Base-by-base conservation (phyloP, 1,284 basidiomycete genomes). In the Ustanciosporium gigantosporum region DNA sequence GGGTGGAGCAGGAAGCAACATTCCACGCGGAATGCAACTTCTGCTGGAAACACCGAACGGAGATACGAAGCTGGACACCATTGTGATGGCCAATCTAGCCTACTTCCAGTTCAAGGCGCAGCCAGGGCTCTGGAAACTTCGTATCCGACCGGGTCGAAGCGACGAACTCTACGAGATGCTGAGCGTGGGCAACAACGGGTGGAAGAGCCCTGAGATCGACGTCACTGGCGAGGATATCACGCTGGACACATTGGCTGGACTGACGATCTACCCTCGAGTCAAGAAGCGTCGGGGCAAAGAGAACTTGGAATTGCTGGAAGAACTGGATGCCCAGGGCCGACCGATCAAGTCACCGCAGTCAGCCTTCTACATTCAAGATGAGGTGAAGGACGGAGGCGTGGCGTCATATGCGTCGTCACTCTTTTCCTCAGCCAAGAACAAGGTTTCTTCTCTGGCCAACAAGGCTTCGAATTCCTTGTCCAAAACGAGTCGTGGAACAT, bases 71-170 rank as follows among this genome's bases (percentile, higher is more conserved):
- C 47, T 74, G 27, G 74, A 77, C 25, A 80, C 79, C 25, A 80
- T 80, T 57, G 88, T 97, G 36, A 91, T 96, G 68, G 91, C 90
- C 5, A 98, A 97, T 74, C 81, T 97, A 8, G 95, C 94, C 3
- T 98, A 98, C 79, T 82, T 96, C 58, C 95, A 98, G 78, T 92
- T 98, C 82, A 91, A 91, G 73, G 88, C 90, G 2, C 87, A 84
- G 39, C 94, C 94, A 0, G 94, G 94, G 2, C 85, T 89, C 0
- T 95, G 89, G 81, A 81, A 83, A 38, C 82, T 97, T 2, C 84
- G 87, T 44, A 91, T 97, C 46, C 84, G 93, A 3, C 83, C 85
- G 11, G 92, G 92, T 0, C 82, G 87, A 5, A 91, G 91, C 4
- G 81, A 83, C 31, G 87, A 92, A 25, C 84, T 97, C 17, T 97